Percentiles rank a stretch among this genome's conserved stretches.
These are phyloP conservation scores for Coix lacrymajobi DNA, from an alignment of 176 grass and related monocot species.

Conservation along the genomic window DNA sequence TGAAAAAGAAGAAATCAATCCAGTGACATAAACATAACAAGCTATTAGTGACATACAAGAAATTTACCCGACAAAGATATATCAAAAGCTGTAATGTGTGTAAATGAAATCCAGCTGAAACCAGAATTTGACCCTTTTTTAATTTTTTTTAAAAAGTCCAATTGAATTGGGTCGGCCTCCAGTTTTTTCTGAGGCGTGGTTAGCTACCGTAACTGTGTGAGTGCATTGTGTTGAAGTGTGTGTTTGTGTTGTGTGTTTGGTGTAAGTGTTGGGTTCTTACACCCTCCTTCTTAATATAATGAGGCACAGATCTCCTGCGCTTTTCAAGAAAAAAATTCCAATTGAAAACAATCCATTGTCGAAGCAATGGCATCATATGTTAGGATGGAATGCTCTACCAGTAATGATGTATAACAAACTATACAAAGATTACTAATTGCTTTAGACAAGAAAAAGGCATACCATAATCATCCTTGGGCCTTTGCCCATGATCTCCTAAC, in stretches of 20 bases:
- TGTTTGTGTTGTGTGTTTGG: too few species aligned
- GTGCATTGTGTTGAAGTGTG: too few species aligned
- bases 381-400: neutral
- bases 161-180: too few species aligned
- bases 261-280: too few species aligned
- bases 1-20: neutral
- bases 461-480: conserved; percentile 99
- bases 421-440: conserved; percentile 4
- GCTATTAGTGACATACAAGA: neutral
- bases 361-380: neutral
- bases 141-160: too few species aligned
- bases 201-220: too few species aligned
- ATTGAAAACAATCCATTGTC: neutral
- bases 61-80: neutral
- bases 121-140: neutral
- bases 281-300: too few species aligned
- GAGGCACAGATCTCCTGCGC: too few species aligned
- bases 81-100: neutral
- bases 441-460: conserved; percentile 12
- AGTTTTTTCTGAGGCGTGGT: too few species aligned
- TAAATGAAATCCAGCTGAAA: neutral
- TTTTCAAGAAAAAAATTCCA: neutral
- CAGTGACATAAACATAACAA: neutral
- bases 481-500: conserved; percentile 95
- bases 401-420: neutral